These are phyloP conservation scores for Gossypium mustelinum DNA, from an alignment of 345 rosid species.

Conservation along the genomic window DNA sequence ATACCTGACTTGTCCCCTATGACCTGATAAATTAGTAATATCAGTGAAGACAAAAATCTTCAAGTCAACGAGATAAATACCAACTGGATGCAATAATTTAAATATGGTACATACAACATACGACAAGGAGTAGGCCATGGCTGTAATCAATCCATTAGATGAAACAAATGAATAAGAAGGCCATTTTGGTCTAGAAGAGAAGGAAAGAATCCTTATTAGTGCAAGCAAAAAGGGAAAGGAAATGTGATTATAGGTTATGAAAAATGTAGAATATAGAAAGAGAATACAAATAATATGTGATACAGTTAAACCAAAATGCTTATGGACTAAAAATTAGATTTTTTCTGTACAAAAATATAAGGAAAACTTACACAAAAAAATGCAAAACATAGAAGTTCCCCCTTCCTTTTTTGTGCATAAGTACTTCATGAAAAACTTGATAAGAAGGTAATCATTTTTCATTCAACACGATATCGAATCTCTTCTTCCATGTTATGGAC, in stretches of 20 bases:
- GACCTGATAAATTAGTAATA: constrained; percentile 38
- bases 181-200: constrained; percentile 86
- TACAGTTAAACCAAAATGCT: too few species aligned
- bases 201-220: constrained; percentile 22
- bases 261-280: not conserved
- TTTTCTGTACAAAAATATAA: too few species aligned
- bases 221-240: not conserved
- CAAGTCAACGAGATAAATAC: constrained; percentile 16
- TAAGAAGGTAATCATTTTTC: too few species aligned
- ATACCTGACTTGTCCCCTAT: constrained; percentile 72
- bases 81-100: not conserved
- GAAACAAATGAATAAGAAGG: constrained; percentile 92
- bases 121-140: constrained; percentile 95
- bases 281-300: not conserved
- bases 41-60: constrained; percentile 16
- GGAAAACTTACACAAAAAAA: too few species aligned
- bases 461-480: too few species aligned
- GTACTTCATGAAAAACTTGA: too few species aligned
- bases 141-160: constrained; percentile 83
- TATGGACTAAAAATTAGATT: too few species aligned
- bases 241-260: not conserved
- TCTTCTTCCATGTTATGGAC: too few species aligned
- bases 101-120: constrained; percentile 68
- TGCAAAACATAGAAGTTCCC: too few species aligned
- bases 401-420: too few species aligned